Base-by-base conservation (phyloP, 2,329 filamentous ascomycete species). In the Aspergillus hortae region DNA sequence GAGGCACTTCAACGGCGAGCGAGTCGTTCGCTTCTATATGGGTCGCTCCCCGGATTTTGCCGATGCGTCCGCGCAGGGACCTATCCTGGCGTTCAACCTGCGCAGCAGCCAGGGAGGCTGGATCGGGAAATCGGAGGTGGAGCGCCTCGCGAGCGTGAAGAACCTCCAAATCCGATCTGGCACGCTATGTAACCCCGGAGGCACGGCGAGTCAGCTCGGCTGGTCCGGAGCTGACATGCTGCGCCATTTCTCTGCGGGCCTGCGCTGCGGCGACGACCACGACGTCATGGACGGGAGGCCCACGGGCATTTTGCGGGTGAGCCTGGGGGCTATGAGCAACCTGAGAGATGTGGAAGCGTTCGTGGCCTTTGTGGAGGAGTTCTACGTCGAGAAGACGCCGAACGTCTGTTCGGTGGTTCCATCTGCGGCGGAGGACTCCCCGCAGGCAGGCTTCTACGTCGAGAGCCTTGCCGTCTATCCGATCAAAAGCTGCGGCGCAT, bases 401-500 rank as follows among this genome's bases (percentile, higher is more conserved):
- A 56, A 56, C 15, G 17, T 56, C 4, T 49, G 57, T 9, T 45
- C 60, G 6, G 19, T 65, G 30, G 46, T 60, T 12, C 52, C 61
- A 4, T 46, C 59, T 11, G 14, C 51, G 6, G 45, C 51, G 41
- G 49, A 48, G 44, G n/a, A 51, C n/a, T 35, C 23, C 23, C 44
- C 23, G 21, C 46, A 60, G 38, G 49, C 63, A 7, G 55, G 55
- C 41, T 74, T 84, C 48, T 76, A 76, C 43, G 77, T 90, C n/a
- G 82, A 87, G 55, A 78, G 77, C 48, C 80, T 92, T 14, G 84
- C 79, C 1, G 82, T 97, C 1, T 99, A 91, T 64, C 94, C 94
- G 0, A 92, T 99, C 65, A 99, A 99, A 71, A 96, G 91, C 67
- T 97, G 94, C 63, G 89, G 85, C 14, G 89, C 89, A 0, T 95